Evolutionary conservation across 2,329 filamentous ascomycete genomes (phyloP), one percentile per base, ranked within the genome.

Genomic region (Venturia aucupariae): DNA sequence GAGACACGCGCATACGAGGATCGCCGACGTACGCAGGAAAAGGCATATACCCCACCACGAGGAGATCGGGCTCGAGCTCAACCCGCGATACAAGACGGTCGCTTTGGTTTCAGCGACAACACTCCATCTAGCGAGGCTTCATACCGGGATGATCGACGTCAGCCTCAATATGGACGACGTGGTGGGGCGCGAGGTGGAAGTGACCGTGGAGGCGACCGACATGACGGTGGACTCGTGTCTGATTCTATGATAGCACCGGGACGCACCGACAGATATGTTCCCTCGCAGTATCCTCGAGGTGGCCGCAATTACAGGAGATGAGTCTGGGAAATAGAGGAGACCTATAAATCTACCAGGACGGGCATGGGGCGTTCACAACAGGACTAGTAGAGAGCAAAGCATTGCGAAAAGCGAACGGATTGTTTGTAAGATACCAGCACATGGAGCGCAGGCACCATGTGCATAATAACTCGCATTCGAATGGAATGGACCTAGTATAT

Each of bases 61-160:
- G 22, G 27, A 30, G 71, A 74, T 35, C 69, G 70, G 27, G 74
- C 75, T 38, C 69, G 70, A 30, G 74, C 75, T 38, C 69, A 73
- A 27, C 68, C 70, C 24, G 75, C 72, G 54, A 76, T 75, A 64
- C 75, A 79, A 66, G 78, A 79, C 65, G 77, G 78, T 7, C 71
- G 78, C 55, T 78, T 74, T 62, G 77, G 77, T 38, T 80, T 77
- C 69, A 72, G 68, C 48, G 73, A 42, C 30, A 57, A 57, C 30
- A 35, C 46, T 15, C 51, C 15, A 57, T 57, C 51, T 35, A 57
- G 27, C 30, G 51, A 57, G 27, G 27, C 51, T 35, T 57, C 51
- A 5, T 57, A 57, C 24, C 51, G 35, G 19, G 51, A 57, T 11
- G 51, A 57, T 57, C 30, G 51, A 57, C 51, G 51, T 32, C 51